Base-by-base conservation (phyloP, 805 yeast species). In the Nakazawaea wickerhamii region DNA sequence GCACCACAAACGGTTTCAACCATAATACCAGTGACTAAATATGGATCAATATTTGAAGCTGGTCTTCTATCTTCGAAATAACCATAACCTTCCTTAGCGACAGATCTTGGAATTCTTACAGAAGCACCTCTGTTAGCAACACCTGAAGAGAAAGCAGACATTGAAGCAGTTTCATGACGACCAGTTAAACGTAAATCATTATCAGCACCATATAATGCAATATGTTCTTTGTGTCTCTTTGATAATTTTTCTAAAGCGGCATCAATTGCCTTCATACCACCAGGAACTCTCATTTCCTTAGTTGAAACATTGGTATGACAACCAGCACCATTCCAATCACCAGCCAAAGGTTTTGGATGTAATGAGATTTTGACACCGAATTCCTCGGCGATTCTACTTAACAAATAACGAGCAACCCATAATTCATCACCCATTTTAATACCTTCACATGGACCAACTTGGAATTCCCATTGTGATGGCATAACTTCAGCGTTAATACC, bases 401-500 rank as follows among this genome's bases (percentile, higher is more conserved):
- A 74, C 58, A 93, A 73, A 68, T 87, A 93, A 70, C 99, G 83
- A 48, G 96, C 93, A 62, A 90, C 77, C 91, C 98, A 91, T 64
- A 93, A 79, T 68, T 91, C 84, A 68, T 91, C 99, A 65, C 97
- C 98, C 98, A 91, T 91, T 55, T 70, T 67, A 64, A 93, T 91
- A 61, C 99, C 99, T 52, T 70, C 78, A 69, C 96, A 88, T 53
- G 99, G 98, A 59, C 99, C 99, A 55, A 91, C 98, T 77, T 91
- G 99, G 86, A 86, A 91, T 75, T 91, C 99, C 99, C 99, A 91
- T 77, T 91, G 99, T 48, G 97, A 89, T 48, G 99, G 99, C 98
- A 91, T 93, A 52, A 91, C 99, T 77, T 91, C 99, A 57, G 98
- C 99, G 68, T 93, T 91, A 67, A 93, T 90, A 75, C 99, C 99